Conservation (phyloP, 2,329 filamentous ascomycete species). For the Mollisia scopiformis region DNA sequence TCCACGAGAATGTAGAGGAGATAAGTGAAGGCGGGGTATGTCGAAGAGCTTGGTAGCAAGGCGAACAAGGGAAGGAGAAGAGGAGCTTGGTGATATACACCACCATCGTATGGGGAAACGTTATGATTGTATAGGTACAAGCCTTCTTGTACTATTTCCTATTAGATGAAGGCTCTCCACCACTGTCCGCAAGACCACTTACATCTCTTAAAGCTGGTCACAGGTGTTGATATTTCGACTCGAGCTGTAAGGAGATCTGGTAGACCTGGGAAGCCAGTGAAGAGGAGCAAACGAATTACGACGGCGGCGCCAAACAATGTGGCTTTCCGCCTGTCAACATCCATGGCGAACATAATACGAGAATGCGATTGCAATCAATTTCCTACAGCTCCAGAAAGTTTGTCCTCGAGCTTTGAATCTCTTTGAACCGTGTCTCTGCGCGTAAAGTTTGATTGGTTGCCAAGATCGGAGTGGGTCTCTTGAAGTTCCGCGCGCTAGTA, state of each 20-base stretch:
- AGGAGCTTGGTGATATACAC: constrained; percentile 81
- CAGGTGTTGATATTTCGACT: constrained; percentile 95
- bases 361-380: constrained; percentile 26
- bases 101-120: constrained; percentile 95
- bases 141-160: constrained; percentile 81
- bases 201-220: constrained; percentile 98
- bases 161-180: not conserved
- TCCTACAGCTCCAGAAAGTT: not conserved
- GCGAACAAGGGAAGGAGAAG: constrained; percentile 91
- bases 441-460: not conserved
- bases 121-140: constrained; percentile 95
- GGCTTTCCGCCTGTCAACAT: constrained; percentile 59
- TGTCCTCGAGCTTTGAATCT: not conserved
- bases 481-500: not conserved
- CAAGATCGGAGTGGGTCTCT: not conserved
- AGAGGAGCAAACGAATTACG: constrained; percentile 77
- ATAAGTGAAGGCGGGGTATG: constrained; percentile 73
- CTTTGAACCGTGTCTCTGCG: not conserved
- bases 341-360: constrained; percentile 42
- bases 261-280: constrained; percentile 78
- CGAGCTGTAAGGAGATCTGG: constrained; percentile 85
- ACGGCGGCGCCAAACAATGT: constrained; percentile 77
- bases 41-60: constrained; percentile 72
- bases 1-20: constrained; percentile 83
- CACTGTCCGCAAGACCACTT: constrained; percentile 41